Base-by-base conservation (phyloP, 768 basidiomycete species). In the Chalciporus pseudorubinellus region DNA sequence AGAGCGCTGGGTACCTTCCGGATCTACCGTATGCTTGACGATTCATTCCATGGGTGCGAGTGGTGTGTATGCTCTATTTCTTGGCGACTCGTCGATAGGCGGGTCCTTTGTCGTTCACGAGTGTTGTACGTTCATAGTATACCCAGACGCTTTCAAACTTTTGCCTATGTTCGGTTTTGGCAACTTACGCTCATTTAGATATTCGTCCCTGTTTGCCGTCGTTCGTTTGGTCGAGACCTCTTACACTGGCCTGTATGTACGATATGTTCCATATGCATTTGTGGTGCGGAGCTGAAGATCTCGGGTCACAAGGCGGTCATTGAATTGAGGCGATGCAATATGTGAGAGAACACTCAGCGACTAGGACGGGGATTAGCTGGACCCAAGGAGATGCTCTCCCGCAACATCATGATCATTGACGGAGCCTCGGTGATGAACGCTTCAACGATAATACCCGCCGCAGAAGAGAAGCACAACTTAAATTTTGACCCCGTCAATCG, bases 1-100 rank as follows among this genome's bases (percentile, higher is more conserved):
- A 66, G 19, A 64, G 57, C 19, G 64, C 64, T 33, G 63, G 64
- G 11, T 66, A 65, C 48, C 59, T 59, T 4, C 64, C 61, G 34
- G 64, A 66, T 43, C 48, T 66, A 48, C 55, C 59, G 19, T 65
- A 66, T 20, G 48, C 22, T 31, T 61, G 41, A 55, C 18, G 46
- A 11, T 16, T 5, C 21, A 3, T 9, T 22, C 20, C 16, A 4
- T 14, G 26, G 26, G 26, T n/a, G 34, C 9, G n/a, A n/a, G 12
- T 9, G 9, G 20, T 4, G 38, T 29, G 36, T 39, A 36, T 31
- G 28, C 6, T 18, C 1, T 43, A 44, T 38, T 3, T 26, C 10
- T 39, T 38, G 46, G 49, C 40, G 46, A 46, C 39, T 29, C 26
- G 45, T 45, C n/a, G 26, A 53, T 52, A 44, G 56, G 61, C 61